These are phyloP conservation scores for Begonia peltatifolia DNA, from an alignment of 306 rosid genomes.

Conservation along the genomic window DNA sequence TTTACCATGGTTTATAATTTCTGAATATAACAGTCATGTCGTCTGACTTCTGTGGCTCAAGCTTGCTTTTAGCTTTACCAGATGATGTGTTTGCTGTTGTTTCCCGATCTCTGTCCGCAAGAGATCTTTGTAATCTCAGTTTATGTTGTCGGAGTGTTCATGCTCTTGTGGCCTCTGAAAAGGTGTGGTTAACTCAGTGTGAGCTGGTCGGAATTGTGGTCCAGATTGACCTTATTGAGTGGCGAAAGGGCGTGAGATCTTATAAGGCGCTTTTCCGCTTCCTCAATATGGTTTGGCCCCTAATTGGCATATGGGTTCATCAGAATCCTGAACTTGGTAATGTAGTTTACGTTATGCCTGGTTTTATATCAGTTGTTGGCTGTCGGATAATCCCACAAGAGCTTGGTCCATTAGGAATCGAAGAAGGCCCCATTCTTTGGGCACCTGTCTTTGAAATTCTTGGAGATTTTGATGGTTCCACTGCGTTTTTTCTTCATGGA, in stretches of 20 bases:
- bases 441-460: constrained; percentile 82
- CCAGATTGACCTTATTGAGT: constrained; percentile 46
- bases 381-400: constrained; percentile 95
- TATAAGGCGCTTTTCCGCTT: constrained; percentile 82
- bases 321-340: constrained; percentile 98
- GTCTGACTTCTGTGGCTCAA: constrained; percentile 31
- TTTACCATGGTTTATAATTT: too few relatives aligned
- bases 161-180: constrained; percentile 47
- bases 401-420: constrained; percentile 85
- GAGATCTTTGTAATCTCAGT: constrained; percentile 59
- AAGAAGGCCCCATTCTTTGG: constrained; percentile 86
- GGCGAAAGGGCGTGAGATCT: constrained; percentile 55
- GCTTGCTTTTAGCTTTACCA: constrained; percentile 45
- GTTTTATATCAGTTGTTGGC: constrained; percentile 82
- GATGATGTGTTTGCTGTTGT: constrained; percentile 58
- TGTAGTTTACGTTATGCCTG: constrained; percentile 89
- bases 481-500: constrained; percentile 62
- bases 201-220: constrained; percentile 37
- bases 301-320: constrained; percentile 94
- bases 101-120: constrained; percentile 39
- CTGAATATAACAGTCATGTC: constrained; percentile 11
- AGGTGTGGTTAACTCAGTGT: constrained; percentile 71
- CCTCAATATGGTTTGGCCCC: constrained; percentile 36
- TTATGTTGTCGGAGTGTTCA: constrained; percentile 47
- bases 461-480: constrained; percentile 46